Conservation (phyloP, 257 asterid genomes). For the Fraxinus cuspidata region DNA sequence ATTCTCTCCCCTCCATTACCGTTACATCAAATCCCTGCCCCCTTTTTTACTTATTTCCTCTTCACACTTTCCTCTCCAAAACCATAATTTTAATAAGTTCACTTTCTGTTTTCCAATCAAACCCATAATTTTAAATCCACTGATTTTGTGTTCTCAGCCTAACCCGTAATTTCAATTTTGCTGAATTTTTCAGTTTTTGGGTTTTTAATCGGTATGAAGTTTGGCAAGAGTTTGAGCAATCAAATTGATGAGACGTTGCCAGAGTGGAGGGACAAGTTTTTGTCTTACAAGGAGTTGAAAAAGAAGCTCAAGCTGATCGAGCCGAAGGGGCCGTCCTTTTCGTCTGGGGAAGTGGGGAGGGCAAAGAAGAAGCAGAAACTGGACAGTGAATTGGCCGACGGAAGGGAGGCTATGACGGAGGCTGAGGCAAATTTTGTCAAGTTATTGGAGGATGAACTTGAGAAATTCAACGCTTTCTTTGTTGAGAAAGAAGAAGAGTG, state of each 20-base stretch:
- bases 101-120: background rate
- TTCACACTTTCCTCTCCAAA: background rate
- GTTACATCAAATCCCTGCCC: conserved; percentile 22
- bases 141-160: background rate
- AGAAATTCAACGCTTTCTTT: conserved; percentile 84
- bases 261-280: conserved; percentile 92
- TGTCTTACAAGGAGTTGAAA: conserved; percentile 89
- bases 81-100: background rate
- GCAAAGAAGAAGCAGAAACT: conserved; percentile 52
- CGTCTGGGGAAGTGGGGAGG: conserved; percentile 30
- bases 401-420: conserved; percentile 52
- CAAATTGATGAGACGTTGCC: conserved; percentile 95
- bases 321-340: conserved; percentile 36
- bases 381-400: conserved; percentile 10
- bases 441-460: conserved; percentile 86
- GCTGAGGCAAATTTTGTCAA: conserved; percentile 70
- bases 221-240: conserved; percentile 82
- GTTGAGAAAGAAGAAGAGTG: conserved; percentile 91
- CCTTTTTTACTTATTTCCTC: conserved; percentile 20
- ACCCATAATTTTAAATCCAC: background rate
- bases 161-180: background rate
- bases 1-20: conserved; percentile 43
- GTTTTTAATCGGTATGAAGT: conserved; percentile 49
- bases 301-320: conserved; percentile 71
- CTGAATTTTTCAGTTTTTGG: background rate